A percentile compares a stretch with the other conserved stretches of the same genome.
These are phyloP conservation scores for Penicillium olsonii DNA, from an alignment of 2,329 filamentous ascomycete species.

Conservation along the genomic window DNA sequence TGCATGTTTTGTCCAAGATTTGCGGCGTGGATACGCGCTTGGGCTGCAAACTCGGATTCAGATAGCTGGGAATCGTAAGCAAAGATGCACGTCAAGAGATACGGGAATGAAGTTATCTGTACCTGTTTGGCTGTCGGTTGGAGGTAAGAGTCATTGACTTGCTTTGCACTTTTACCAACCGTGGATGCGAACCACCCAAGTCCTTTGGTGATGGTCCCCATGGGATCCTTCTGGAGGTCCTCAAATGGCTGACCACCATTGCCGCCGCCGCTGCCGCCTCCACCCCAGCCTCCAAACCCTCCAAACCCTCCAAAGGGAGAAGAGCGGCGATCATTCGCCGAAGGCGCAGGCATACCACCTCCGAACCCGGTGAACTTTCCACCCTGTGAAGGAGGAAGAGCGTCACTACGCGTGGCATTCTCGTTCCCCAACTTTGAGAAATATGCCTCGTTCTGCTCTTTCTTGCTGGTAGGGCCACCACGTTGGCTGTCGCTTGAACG, in stretches of 20 bases:
- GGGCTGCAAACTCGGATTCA: constrained; percentile 74
- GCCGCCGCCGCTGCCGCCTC: constrained; percentile 38
- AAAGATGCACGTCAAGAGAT: not conserved
- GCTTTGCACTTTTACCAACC: constrained; percentile 87
- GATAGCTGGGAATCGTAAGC: constrained; percentile 61
- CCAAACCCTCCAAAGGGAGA: constrained; percentile 26
- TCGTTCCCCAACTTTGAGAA: constrained; percentile 82
- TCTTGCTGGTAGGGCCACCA: constrained; percentile 54
- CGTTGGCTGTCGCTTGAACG: constrained; percentile 25
- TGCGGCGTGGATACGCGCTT: constrained; percentile 62
- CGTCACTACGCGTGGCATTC: constrained; percentile 74
- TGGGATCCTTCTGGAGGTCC: constrained; percentile 86
- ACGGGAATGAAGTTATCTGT: constrained; percentile 59
- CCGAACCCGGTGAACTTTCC: constrained; percentile 93
- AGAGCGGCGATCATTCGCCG: constrained; percentile 31
- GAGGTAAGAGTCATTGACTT: constrained; percentile 85
- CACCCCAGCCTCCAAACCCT: constrained; percentile 1
- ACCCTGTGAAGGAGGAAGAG: constrained; percentile 81
- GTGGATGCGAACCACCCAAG: constrained; percentile 92
- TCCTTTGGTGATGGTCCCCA: constrained; percentile 84
- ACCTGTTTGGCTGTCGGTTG: constrained; percentile 90
- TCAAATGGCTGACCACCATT: constrained; percentile 67
- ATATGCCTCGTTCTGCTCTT: constrained; percentile 77
- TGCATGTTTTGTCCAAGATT: constrained; percentile 63
- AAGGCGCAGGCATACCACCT: constrained; percentile 64